A percentile compares a stretch with the other conserved stretches of the same genome.
Evolutionary conservation across 352 stramenopile species (phyloP).

Genomic region (Pythium biforme): DNA sequence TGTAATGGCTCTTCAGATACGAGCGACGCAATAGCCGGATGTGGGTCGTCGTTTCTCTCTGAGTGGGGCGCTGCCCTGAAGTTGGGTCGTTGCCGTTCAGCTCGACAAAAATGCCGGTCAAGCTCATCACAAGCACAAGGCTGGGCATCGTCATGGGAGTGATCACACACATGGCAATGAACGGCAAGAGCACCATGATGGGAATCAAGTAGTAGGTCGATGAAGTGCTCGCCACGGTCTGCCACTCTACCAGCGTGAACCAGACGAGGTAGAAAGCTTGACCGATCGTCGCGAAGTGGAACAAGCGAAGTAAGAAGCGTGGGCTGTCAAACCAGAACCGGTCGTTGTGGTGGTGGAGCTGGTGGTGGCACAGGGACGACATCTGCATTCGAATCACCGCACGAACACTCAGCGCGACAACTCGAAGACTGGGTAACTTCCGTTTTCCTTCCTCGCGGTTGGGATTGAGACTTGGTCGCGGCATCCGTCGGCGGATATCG

Average conservation of each 20-base stretch:
- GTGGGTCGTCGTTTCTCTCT: conserved; percentile 59
- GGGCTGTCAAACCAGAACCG: conserved; percentile 85
- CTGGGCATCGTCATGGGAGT: conserved; percentile 87
- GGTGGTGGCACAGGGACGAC: conserved; percentile 79
- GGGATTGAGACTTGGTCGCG: not conserved
- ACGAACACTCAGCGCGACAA: conserved; percentile 57
- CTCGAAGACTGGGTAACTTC: conserved; percentile 46
- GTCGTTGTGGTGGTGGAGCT: conserved; percentile 80
- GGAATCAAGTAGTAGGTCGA: conserved; percentile 34
- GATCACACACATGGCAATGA: conserved; percentile 69
- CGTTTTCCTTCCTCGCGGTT: not conserved
- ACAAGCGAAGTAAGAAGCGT: conserved; percentile 65
- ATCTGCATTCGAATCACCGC: conserved; percentile 85
- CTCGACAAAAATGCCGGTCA: conserved; percentile 86
- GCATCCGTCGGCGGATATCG: conserved; percentile 58
- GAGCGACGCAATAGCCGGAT: conserved; percentile 73
- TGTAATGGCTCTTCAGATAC: conserved; percentile 68
- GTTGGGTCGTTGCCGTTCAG: conserved; percentile 42
- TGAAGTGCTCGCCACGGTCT: conserved; percentile 31
- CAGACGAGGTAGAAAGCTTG: conserved; percentile 87
- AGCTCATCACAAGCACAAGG: conserved; percentile 84
- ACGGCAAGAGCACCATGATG: conserved; percentile 69
- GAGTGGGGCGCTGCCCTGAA: conserved; percentile 26
- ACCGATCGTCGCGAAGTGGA: conserved; percentile 85
- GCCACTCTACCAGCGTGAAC: conserved; percentile 74